Evolutionary conservation across 1,139 yeast species (phyloP), one percentile per base, ranked within the genome.

Genomic region (Candida gigantensis): DNA sequence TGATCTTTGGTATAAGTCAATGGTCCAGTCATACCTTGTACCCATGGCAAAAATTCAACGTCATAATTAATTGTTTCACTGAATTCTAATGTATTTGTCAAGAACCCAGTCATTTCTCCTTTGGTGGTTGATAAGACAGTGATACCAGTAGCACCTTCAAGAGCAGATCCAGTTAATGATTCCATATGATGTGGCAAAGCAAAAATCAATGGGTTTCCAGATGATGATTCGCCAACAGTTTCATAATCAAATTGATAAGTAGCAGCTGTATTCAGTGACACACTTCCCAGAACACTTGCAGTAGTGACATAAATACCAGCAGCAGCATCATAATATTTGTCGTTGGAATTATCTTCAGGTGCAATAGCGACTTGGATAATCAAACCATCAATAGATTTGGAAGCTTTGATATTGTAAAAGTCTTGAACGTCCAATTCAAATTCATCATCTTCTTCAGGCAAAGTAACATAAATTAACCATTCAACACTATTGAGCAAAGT

Each of bases 141-240:
- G 32, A 81, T 65, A 18, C 76, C 77, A 16, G 87, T 78, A 24
- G 65, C 57, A 2, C 62, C 50, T 3, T 55, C 45, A 4, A 60
- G 37, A 37, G 72, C 65, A 3, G 57, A 53, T 2, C 62, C 40
- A 19, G 69, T 55, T 43, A 84, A 64, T 1, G 85, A 72, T 24
- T 62, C 65, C 33, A 77, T 68, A 42, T 83, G 94, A 57, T 86
- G 95, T 14, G 92, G 89, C 37, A 83, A 68, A 6, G 87, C 85
- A 57, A 78, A 85, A 3, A 84, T 58, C 32, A 83, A 60, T 7
- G 84, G 70, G 6, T 58, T 57, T 3, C 80, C 80, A 13, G 74
- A 61, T 6, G 65, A 53, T 7, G 86, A 78, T 2, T 57, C 41
- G 35, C 92, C 92, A 26, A 53, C 52, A 14, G 81, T 72, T 5